Evolutionary conservation across 139 green algal genomes (phyloP), one percentile per base, ranked within the genome.

Genomic region (Picochlorum sp.): DNA sequence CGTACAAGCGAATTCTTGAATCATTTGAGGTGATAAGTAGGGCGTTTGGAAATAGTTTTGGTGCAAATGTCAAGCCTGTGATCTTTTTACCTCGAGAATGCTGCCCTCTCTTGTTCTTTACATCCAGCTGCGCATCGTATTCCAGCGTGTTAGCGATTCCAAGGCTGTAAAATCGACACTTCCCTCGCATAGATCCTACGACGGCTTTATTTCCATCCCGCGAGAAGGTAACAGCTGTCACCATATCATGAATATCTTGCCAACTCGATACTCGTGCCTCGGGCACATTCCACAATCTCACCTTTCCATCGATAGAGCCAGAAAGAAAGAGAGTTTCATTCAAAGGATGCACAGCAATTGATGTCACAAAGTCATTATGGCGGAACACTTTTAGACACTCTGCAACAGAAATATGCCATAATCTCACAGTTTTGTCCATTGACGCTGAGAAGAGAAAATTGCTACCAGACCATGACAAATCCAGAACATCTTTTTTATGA

Each of bases 11-110:
- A 45, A 92, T 66, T 4, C 90, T 73, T 18, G 78, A 89, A 75
- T 96, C 90, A 52, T 91, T 94, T 66, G 82, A 88, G 11, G 89
- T 92, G 62, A 96, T 83, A 51, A 96, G 74, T 45, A 95, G 77
- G 0, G 26, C 30, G 5, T 45, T 45, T 66, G 80, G 77, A 41
- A 60, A 49, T 15, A 65, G 54, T 28, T 80, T 78, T 20, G 75
- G 59, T 13, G 57, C 45, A 58, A 82, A 87, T 37, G 77, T 24
- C 26, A 96, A 69, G 14, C 87, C 83, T 31, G 89, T 95, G 51
- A 96, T 79, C 77, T 95, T 93, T 52, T 80, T 78, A 21, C 84
- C 83, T 13, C 70, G 58, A 4, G 75, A 66, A 45, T 77, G 62
- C 63, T 81, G 79, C 10, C 81, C 78, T 44, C 73, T 66, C 59